A percentile compares a stretch with the other conserved stretches of the same genome.
Evolutionary conservation across 257 asterid genomes (phyloP).

Genomic region (Nicotiana tabacum): DNA sequence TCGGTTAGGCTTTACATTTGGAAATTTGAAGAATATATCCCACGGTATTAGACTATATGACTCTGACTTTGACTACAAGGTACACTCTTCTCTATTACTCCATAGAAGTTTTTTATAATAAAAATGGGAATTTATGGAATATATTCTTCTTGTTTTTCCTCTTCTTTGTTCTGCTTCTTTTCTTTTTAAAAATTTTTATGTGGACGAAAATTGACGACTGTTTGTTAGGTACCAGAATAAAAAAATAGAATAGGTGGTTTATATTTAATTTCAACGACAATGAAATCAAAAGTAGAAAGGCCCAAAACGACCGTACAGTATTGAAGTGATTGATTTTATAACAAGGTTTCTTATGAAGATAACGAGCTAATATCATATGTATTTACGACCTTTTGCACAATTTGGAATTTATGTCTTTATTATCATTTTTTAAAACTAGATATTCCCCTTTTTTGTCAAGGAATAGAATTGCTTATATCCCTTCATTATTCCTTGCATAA

Average conservation of each 20-base stretch:
- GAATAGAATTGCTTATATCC: background rate
- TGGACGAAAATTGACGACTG: background rate
- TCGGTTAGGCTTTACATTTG: background rate
- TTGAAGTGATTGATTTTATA: background rate
- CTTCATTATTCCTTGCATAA: background rate
- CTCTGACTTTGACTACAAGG: background rate
- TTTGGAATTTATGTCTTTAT: background rate
- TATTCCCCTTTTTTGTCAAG: background rate
- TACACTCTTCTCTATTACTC: background rate
- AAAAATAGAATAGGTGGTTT: background rate
- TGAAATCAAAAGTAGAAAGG: background rate
- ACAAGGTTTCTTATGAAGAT: background rate
- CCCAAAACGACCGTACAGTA: background rate
- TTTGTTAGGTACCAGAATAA: background rate
- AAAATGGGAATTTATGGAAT: background rate
- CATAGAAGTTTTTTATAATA: background rate
- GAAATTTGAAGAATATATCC: too few species aligned
- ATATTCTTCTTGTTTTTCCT: background rate
- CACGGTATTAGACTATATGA: background rate
- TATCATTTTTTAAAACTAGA: background rate
- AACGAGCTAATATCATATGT: background rate
- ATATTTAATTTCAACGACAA: background rate
- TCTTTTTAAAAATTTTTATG: background rate
- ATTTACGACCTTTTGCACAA: background rate
- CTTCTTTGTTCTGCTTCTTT: background rate